These are phyloP conservation scores for Taiozyma sp. DNA, from an alignment of 1,139 yeast species.

Conservation along the genomic window DNA sequence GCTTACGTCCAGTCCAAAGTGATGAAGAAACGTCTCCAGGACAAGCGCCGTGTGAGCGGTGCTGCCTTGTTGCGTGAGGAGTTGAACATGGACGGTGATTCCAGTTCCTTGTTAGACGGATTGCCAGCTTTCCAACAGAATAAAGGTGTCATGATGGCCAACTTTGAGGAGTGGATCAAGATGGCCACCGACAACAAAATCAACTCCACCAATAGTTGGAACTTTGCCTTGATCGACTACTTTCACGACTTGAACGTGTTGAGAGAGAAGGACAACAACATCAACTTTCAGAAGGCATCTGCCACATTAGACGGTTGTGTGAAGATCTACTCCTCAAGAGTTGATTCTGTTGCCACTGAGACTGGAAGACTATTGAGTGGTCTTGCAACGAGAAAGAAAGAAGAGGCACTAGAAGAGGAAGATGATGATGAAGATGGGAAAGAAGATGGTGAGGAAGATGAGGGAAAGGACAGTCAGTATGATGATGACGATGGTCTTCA, in stretches of 20 bases:
- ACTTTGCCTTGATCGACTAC: constrained; percentile 83
- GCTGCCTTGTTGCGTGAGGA: constrained; percentile 23
- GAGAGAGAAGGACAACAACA: constrained; percentile 56
- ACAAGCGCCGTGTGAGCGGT: constrained; percentile 22
- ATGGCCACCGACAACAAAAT: constrained; percentile 44
- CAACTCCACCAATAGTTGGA: constrained; percentile 68
- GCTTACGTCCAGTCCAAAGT: constrained; percentile 23
- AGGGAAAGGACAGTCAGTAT: constrained; percentile 30
- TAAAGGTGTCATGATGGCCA: constrained; percentile 44
- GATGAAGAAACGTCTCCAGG: constrained; percentile 23
- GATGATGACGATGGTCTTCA: constrained; percentile 30
- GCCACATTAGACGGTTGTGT: constrained; percentile 84
- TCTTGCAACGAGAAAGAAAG: constrained; percentile 41
- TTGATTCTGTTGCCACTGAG: constrained; percentile 88
- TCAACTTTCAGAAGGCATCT: constrained; percentile 72
- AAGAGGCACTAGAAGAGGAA: constrained; percentile 33
- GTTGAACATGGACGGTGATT: constrained; percentile 10
- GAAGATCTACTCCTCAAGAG: constrained; percentile 76
- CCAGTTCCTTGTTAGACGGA: constrained; percentile 19
- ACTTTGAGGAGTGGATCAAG: constrained; percentile 32
- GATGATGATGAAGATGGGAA: constrained; percentile 52
- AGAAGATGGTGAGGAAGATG: constrained; percentile 28
- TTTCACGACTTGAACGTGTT: constrained; percentile 65
- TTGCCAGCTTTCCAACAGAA: constrained; percentile 22
- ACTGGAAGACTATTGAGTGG: constrained; percentile 86